These are phyloP conservation scores for Nicotiana paniculata DNA, from an alignment of 257 asterid genomes.

Conservation along the genomic window DNA sequence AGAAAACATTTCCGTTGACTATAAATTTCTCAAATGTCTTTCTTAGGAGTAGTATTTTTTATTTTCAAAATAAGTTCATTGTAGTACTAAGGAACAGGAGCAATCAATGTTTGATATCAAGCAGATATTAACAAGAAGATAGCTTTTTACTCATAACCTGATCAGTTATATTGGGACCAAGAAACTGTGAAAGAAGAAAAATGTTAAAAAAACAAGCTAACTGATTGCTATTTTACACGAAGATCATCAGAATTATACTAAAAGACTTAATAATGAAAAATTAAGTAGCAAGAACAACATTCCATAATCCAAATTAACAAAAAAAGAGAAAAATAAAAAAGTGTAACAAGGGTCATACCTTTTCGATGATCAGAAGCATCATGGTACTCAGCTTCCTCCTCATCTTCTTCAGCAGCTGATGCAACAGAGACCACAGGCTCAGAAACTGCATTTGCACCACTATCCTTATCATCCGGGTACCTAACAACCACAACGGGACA, in stretches of 20 bases:
- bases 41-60: too few relatives aligned
- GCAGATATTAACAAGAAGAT: not conserved
- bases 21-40: not conserved
- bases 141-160: not conserved
- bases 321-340: not conserved
- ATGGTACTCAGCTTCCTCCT: conserved; percentile 65
- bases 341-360: conserved; percentile 26
- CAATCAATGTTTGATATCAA: not conserved
- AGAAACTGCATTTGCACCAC: conserved; percentile 12
- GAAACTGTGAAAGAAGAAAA: not conserved
- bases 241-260: not conserved
- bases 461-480: conserved; percentile 65
- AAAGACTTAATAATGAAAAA: not conserved
- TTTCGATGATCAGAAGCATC: conserved; percentile 68
- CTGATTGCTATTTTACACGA: not conserved
- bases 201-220: not conserved
- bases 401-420: conserved; percentile 51
- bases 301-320: not conserved
- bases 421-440: conserved; percentile 58
- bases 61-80: not conserved
- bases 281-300: not conserved
- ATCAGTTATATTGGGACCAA: not conserved
- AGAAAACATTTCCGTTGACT: not conserved
- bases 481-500: conserved; percentile 92
- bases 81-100: not conserved